Evolutionary conservation across 768 basidiomycete species (phyloP), one percentile per base, ranked within the genome.

Genomic region (Boletus insuetus): DNA sequence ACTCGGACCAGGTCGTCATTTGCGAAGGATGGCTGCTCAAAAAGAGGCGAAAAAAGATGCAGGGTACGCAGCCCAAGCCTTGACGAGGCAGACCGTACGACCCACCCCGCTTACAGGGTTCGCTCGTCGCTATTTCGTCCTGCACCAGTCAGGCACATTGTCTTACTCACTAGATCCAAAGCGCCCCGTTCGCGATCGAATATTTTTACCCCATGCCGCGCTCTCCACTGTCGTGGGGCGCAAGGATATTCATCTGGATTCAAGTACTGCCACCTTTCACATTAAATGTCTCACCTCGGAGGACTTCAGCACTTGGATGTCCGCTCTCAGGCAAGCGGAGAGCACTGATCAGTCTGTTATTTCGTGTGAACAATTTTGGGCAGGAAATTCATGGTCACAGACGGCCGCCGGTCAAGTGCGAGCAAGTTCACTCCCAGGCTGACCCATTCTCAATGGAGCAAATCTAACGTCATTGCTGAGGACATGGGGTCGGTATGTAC

Each of bases 21-120:
- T 77, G 73, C 48, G 79, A 89, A 62, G 91, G 91, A 74, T 93
- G 89, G 89, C 73, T 92, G 6, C 77, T 93, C 57, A 93, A 93
- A 76, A 94, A 94, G 73, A 77, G 91, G 61, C 77, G 91, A 59
- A 91, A 90, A 79, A 90, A 83, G 75, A 86, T 92, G 87, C 91
- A 93, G 76, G 91, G 91, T 85, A 61, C 47, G 71, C 53, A 51
- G 38, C 39, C 44, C 35, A 9, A 32, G 34, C 51, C 31, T 48
- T 11, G 20, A 37, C 39, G 4, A 11, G 12, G 4, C 54, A 51
- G 20, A 22, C 48, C 24, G 38, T 14, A 46, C 46, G 24, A 31
- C 41, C 31, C 48, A 56, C 39, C 14, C 1, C 24, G 6, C 48
- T 29, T 41, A 10, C 67, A 92, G 91, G 91, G 11, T 93, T 90